These are phyloP conservation scores for Pleurotus salmoneostramineus DNA, from an alignment of 768 basidiomycete species.

Conservation along the genomic window DNA sequence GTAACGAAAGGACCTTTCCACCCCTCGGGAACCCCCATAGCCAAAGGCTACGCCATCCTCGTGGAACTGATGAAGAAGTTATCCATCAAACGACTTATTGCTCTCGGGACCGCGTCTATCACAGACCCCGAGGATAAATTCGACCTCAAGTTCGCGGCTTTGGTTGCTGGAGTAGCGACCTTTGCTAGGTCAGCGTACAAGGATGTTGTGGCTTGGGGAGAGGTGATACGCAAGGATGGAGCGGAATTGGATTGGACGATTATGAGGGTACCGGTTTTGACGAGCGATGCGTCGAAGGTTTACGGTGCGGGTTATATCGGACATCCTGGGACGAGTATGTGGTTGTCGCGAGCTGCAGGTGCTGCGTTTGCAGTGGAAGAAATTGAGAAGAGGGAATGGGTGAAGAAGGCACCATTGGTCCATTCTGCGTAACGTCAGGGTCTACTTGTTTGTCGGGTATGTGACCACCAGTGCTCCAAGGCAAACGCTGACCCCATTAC, in stretches of 20 bases:
- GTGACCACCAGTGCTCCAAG: background rate
- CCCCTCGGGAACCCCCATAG: slow-evolving; percentile 52
- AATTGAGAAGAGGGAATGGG: slow-evolving; percentile 56
- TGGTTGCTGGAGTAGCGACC: slow-evolving; percentile 38
- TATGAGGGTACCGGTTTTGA: slow-evolving; percentile 62
- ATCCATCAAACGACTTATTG: slow-evolving; percentile 54
- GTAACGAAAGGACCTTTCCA: slow-evolving; percentile 29
- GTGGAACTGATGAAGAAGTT: slow-evolving; percentile 53
- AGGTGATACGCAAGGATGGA: slow-evolving; percentile 45
- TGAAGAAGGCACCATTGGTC: slow-evolving; percentile 45
- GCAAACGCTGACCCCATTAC: background rate
- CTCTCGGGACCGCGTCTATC: slow-evolving; percentile 66
- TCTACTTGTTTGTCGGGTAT: background rate
- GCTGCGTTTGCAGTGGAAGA: slow-evolving; percentile 59
- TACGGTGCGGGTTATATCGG: slow-evolving; percentile 65
- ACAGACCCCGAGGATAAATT: slow-evolving; percentile 56
- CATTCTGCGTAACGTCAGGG: slow-evolving; percentile 11
- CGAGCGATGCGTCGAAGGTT: slow-evolving; percentile 37
- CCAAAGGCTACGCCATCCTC: slow-evolving; percentile 52
- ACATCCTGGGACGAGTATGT: slow-evolving; percentile 48
- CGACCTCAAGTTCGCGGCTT: slow-evolving; percentile 37
- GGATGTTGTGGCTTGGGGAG: slow-evolving; percentile 63
- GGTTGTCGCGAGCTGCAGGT: slow-evolving; percentile 54
- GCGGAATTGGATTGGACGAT: slow-evolving; percentile 65
- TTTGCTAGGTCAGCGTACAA: slow-evolving; percentile 57